Evolutionary conservation across 2,329 filamentous ascomycete genomes (phyloP).

Genomic region (Epichloe aotearoae): DNA sequence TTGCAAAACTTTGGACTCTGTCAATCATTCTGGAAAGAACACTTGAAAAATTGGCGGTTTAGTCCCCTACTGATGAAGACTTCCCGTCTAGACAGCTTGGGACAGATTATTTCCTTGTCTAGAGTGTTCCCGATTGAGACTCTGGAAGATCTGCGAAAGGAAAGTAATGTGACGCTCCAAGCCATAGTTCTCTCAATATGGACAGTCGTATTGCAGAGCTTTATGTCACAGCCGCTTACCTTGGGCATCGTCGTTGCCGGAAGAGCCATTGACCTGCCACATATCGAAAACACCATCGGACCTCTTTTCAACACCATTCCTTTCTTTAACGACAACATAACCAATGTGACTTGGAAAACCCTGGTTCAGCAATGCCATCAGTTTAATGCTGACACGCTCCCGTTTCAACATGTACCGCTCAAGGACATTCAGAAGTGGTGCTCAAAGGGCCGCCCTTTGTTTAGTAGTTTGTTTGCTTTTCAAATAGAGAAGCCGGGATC

Average conservation of each 20-base stretch:
- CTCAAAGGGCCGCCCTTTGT: constrained; percentile 45
- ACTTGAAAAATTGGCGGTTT: constrained; percentile 28
- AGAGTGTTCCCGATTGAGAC: constrained; percentile 22
- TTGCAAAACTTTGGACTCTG: constrained; percentile 32
- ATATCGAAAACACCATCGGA: constrained; percentile 55
- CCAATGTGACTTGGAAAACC: constrained; percentile 40
- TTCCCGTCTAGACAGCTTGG: constrained; percentile 8
- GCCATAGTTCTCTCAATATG: constrained; percentile 66
- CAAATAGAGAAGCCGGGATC: constrained; percentile 36
- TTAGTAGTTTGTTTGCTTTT: constrained; percentile 75
- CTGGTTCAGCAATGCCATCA: constrained; percentile 53
- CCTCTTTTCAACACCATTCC: constrained; percentile 87
- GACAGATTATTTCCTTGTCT: constrained; percentile 1
- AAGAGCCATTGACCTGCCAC: constrained; percentile 53
- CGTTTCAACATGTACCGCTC: constrained; percentile 61
- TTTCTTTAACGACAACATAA: constrained; percentile 38
- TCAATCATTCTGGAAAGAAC: constrained; percentile 52
- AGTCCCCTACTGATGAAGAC: background rate
- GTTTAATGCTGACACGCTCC: constrained; percentile 53
- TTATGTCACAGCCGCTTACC: constrained; percentile 33
- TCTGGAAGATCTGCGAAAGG: constrained; percentile 40
- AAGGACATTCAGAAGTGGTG: constrained; percentile 74
- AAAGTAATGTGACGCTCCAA: constrained; percentile 63
- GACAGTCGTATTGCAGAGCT: constrained; percentile 45
- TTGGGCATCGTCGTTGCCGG: constrained; percentile 72